phyloP scores from a whole-genome alignment of 352 stramenopile genomes.

The Globisporangium lucens region DNA sequence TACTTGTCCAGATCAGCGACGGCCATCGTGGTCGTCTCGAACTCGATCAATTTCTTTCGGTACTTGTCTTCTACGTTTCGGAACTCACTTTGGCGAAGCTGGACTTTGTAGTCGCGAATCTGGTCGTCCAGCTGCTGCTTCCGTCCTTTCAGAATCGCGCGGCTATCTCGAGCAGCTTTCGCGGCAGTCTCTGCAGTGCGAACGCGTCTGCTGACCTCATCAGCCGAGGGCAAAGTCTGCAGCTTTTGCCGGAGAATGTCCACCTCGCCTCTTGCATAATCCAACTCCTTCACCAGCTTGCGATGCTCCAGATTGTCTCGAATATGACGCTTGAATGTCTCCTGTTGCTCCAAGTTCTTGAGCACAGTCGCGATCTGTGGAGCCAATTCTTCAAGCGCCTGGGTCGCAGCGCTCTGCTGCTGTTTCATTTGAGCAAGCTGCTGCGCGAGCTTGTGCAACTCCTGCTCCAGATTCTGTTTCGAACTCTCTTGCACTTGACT shows the following conservation, averaged over 20 bases:
- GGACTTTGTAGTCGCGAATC: constrained; percentile 60
- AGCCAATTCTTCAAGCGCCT: constrained; percentile 41
- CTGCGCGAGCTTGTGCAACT: constrained; percentile 40
- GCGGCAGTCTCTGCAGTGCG: constrained; percentile 28
- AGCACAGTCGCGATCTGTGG: constrained; percentile 44
- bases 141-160: constrained; percentile 42
- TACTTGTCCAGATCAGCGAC: constrained; percentile 98
- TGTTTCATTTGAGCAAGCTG: constrained; percentile 44
- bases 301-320: constrained; percentile 78
- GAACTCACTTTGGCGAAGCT: constrained; percentile 72
- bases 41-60: constrained; percentile 93
- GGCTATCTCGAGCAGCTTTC: constrained; percentile 28
- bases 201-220: constrained; percentile 51
- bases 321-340: constrained; percentile 68
- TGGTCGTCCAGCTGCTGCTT: constrained; percentile 51
- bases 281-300: constrained; percentile 43
- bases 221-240: constrained; percentile 37
- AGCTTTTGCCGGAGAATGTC: constrained; percentile 44
- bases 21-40: constrained; percentile 95
- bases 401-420: constrained; percentile 30
- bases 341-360: constrained; percentile 41
- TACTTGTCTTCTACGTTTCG: constrained; percentile 94
- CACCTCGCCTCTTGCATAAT: constrained; percentile 34
- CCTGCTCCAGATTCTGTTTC: constrained; percentile 37
- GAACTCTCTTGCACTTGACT: constrained; percentile 35